Base-by-base conservation (phyloP, 495 filamentous ascomycete genomes). In the Thermothielavioides terrestris region DNA sequence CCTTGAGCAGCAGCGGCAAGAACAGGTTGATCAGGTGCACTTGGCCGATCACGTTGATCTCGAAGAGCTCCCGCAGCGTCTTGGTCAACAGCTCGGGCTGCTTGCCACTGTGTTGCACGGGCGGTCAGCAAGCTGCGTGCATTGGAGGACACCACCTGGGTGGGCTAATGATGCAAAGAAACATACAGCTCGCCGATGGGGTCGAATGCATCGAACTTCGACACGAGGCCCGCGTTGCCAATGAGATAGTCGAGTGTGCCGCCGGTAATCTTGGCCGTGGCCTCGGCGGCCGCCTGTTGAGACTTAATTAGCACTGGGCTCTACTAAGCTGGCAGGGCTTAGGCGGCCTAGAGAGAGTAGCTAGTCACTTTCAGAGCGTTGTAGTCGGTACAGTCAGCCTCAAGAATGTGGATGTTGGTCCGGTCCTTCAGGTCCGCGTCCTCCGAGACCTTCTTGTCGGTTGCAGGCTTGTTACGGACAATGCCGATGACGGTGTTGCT, bases 1-100 rank as follows among this genome's bases (percentile, higher is more conserved):
- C 73, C 23, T 74, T 66, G 11, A 64, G 55, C 38, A 82, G 58
- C 2, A 79, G 70, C 7, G 78, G 77, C 8, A 77, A 21, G 57
- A 78, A 80, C 21, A 70, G 48, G 55, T 76, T 72, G 56, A 74
- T 70, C 23, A 76, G 65, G 50, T 81, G 65, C 52, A 82, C 68
- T 43, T 73, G 68, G 18, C 64, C 76, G 36, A 76, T 27, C 25
- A 74, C 64, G 50, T 80, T 81, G 46, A 62, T 58, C 5, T 72
- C 38, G 53, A 79, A 69, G 11, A 50, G 26, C 63, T 61, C 63
- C 20, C 31, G 28, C 23, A 59, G 45, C 35, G 49, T 50, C 44
- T 43, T 31, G 5, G 40, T 31, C 6, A 73, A 22, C 7, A 52
- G 47, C 23, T 72, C 44, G 4, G 56, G 55, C 9, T 64, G 43